phyloP scores from a whole-genome alignment of 1,284 basidiomycete genomes.

The Microbotryomycetes sp. region DNA sequence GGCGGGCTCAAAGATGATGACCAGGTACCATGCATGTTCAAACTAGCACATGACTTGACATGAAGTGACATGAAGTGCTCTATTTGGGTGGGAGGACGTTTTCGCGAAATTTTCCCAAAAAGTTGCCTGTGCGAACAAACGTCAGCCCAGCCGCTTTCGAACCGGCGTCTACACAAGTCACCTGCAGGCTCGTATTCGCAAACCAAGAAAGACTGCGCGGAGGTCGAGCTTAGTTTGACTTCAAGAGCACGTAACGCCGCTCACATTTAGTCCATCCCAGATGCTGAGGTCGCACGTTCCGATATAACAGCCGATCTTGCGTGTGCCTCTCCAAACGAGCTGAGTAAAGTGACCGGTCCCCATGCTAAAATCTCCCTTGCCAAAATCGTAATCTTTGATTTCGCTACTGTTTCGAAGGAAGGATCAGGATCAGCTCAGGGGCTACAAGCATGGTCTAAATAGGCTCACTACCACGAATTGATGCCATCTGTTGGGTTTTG shows the following conservation, averaged over 20 bases:
- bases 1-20: too few species aligned
- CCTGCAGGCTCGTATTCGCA: background rate
- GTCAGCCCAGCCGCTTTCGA: background rate
- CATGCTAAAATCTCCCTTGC: background rate
- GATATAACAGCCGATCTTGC: background rate
- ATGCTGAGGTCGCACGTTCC: background rate
- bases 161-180: background rate
- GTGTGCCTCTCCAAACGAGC: background rate
- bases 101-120: background rate
- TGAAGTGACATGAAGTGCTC: too few species aligned
- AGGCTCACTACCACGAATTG: background rate
- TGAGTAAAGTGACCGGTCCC: background rate
- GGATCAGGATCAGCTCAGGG: too few species aligned
- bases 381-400: background rate
- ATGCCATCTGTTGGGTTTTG: background rate
- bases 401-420: background rate
- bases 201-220: background rate
- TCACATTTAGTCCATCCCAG: background rate
- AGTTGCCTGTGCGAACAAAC: background rate
- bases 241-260: background rate
- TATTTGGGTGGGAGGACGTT: background rate
- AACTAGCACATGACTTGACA: too few species aligned
- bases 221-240: background rate
- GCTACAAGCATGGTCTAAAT: too few species aligned
- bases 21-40: too few species aligned